A percentile compares a stretch with the other conserved stretches of the same genome.
These are phyloP conservation scores for Casuarina equisetifolia DNA, from an alignment of 306 rosid species.

Conservation along the genomic window DNA sequence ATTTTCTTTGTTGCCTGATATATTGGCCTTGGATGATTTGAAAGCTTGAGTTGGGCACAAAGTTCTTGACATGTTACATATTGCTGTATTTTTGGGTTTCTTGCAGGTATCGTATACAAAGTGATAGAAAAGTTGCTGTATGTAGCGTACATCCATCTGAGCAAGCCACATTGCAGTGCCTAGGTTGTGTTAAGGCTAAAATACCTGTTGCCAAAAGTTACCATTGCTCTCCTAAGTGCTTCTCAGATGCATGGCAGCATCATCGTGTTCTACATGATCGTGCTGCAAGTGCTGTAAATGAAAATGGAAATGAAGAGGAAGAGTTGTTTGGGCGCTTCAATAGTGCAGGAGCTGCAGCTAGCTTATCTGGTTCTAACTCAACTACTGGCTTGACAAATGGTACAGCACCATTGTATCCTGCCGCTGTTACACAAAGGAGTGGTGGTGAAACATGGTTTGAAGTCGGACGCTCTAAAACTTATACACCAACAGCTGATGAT, in stretches of 20 bases:
- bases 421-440: slow-evolving; percentile 69
- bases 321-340: slow-evolving; percentile 80
- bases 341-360: slow-evolving; percentile 60
- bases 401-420: slow-evolving; percentile 71
- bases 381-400: slow-evolving; percentile 75
- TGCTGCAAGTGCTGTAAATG: slow-evolving; percentile 85
- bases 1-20: background rate
- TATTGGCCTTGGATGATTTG: background rate
- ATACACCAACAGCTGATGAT: slow-evolving; percentile 88
- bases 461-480: slow-evolving; percentile 76
- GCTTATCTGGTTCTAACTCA: slow-evolving; percentile 65
- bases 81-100: slow-evolving; percentile 17
- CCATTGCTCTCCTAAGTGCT: slow-evolving; percentile 90
- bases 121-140: slow-evolving; percentile 79
- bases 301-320: slow-evolving; percentile 88
- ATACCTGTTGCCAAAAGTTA: slow-evolving; percentile 83
- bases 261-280: slow-evolving; percentile 96
- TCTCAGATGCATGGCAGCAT: slow-evolving; percentile 97
- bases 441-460: slow-evolving; percentile 95
- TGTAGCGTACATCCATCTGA: slow-evolving; percentile 97
- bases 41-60: background rate
- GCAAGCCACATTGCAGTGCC: slow-evolving; percentile 89
- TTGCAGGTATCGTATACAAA: slow-evolving; percentile 92
- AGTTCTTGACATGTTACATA: slow-evolving; percentile 13
- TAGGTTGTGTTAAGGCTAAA: slow-evolving; percentile 82